phyloP scores from a whole-genome alignment of 208 protist species.

The Polymyxa betae region DNA sequence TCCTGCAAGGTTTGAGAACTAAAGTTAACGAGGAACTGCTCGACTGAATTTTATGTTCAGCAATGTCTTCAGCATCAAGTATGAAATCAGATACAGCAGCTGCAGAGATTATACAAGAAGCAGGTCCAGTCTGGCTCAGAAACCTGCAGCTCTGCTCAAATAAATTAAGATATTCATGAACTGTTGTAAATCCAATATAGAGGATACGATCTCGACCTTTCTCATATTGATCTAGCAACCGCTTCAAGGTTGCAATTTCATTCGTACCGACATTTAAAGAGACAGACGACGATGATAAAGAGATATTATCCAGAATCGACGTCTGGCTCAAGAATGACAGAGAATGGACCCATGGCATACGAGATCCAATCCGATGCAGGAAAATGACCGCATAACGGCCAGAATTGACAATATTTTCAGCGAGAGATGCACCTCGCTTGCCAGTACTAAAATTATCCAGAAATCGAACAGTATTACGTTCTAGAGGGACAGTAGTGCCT shows the following conservation, averaged over 20 bases:
- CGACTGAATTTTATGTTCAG: slow-evolving; percentile 68
- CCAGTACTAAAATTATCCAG: slow-evolving; percentile 75
- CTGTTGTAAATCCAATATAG: slow-evolving; percentile 58
- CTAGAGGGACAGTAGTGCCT: slow-evolving; percentile 71
- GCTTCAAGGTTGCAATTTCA: neutral
- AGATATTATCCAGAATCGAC: neutral
- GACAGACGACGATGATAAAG: neutral
- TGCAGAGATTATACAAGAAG: slow-evolving; percentile 62
- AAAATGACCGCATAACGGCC: slow-evolving; percentile 28
- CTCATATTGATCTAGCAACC: neutral
- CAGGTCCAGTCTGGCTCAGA: neutral
- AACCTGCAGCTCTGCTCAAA: slow-evolving; percentile 15
- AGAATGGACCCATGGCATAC: neutral
- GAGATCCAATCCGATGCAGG: neutral
- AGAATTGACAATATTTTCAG: slow-evolving; percentile 62
- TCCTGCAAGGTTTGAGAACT: slow-evolving; percentile 63
- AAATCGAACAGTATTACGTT: slow-evolving; percentile 72
- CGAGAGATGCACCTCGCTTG: slow-evolving; percentile 66
- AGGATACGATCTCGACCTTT: slow-evolving; percentile 47
- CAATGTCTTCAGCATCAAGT: slow-evolving; percentile 58
- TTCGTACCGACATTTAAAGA: neutral
- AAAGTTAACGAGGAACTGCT: slow-evolving; percentile 38
- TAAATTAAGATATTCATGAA: slow-evolving; percentile 66
- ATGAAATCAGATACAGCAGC: slow-evolving; percentile 70
- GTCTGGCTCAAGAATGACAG: neutral